Base-by-base conservation (phyloP, 208 protist species). In the Crithidia bombi region DNA sequence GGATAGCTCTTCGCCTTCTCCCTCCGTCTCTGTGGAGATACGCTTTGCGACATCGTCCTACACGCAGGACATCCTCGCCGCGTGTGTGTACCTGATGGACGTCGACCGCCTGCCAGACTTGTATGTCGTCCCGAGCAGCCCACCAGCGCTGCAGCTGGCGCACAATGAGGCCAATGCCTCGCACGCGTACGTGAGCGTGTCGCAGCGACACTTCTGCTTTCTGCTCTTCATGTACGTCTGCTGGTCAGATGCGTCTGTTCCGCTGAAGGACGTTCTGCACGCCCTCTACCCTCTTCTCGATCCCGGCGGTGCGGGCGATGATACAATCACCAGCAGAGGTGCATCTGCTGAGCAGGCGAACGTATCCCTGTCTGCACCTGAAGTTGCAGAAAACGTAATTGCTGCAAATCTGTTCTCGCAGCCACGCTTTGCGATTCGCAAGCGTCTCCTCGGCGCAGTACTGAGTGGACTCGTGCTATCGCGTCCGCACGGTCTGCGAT, bases 201-300 rank as follows among this genome's bases (percentile, higher is more conserved):
- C 57, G 12, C 69, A 88, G 54, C 81, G 88, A 9, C 41, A 47
- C 0, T 87, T 81, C 52, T 91, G 86, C 50, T 64, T 64, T 14
- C 51, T 70, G 12, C 41, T 85, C 33, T 76, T 96, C 44, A 59
- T 94, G 36, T 85, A 81, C 69, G 68, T 92, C 5, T 89, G 84
- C 71, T 91, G 79, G 73, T 75, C 57, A 7, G 46, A 57, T 12
- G n/a, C 51, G 2, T 36, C 70, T 1, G 57, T 90, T 11, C 81
- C 79, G 1, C 38, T 75, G 36, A 44, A 71, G 15, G 52, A 58
- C 25, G 69, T 94, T 3, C 64, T 93, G 2, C 59, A 73, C 11
- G 81, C 88, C 0, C 79, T 96, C 26, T 94, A 94, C 66, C 87
- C 91, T 1, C 72, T 95, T 33, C 79, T 96, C 25, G 77, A 88